Evolutionary conservation across 768 basidiomycete genomes (phyloP).

Genomic region (Boletus reticulatus): DNA sequence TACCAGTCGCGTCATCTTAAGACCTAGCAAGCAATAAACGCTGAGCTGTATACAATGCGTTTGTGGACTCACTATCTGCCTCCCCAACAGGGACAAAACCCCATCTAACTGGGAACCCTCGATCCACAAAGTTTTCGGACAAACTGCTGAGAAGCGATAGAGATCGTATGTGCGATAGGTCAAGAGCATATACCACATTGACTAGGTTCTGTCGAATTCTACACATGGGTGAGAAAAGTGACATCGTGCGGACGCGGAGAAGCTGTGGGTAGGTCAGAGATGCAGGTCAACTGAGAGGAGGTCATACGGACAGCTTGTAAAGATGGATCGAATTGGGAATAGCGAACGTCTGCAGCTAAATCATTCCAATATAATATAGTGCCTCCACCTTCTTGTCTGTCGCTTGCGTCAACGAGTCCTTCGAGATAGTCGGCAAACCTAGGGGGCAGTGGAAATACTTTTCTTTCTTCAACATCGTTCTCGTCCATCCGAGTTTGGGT

Average conservation of each 20-base stretch:
- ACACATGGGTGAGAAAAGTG: conserved; percentile 77
- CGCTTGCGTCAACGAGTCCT: conserved; percentile 89
- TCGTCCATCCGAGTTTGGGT: not conserved
- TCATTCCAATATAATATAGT: conserved; percentile 90
- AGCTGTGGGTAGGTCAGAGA: conserved; percentile 20
- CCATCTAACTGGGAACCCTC: conserved; percentile 77
- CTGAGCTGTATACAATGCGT: not conserved
- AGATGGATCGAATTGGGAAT: conserved; percentile 50
- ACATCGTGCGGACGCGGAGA: conserved; percentile 19
- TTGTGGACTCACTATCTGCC: conserved; percentile 33
- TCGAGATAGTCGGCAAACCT: conserved; percentile 39
- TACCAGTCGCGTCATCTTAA: conserved; percentile 70
- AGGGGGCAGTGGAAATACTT: conserved; percentile 78
- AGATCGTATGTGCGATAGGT: conserved; percentile 63
- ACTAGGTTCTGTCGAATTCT: conserved; percentile 78
- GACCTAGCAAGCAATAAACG: conserved; percentile 38
- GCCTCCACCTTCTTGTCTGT: conserved; percentile 73
- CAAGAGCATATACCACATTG: conserved; percentile 80
- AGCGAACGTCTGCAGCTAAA: conserved; percentile 75
- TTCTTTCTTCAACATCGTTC: conserved; percentile 50
- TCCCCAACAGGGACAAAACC: conserved; percentile 75
- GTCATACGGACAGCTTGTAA: conserved; percentile 45
- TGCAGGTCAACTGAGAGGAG: not conserved
- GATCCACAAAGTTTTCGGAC: conserved; percentile 66
- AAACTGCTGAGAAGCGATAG: conserved; percentile 63